Base-by-base conservation (phyloP, 495 filamentous ascomycete genomes). In the Penicillium nucicola region DNA sequence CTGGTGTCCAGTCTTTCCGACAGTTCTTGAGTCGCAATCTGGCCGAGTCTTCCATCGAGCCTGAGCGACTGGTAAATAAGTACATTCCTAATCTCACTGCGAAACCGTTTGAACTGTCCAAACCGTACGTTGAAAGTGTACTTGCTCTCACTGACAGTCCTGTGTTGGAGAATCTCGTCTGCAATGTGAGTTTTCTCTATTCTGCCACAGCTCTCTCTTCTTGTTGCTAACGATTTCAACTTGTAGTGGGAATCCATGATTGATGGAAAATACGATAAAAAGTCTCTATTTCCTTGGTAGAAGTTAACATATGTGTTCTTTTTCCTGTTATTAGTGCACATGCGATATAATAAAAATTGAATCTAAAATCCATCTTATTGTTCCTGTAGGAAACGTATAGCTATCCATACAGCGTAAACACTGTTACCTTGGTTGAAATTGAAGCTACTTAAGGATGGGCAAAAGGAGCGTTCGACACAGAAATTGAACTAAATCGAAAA, bases 71-170 rank as follows among this genome's bases (percentile, higher is more conserved):
- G 14, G 32, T 58, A 11, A 48, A 48, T n/a, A 50, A 45, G 19
- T 61, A 39, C 35, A 48, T 61, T 35, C 55, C 55, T 1, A 61
- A 61, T 34, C 23, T 61, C 3, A 55, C 32, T 18, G 58, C 37
- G 13, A 52, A 35, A 47, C 55, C 55, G 15, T 61, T 61, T 38
- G 37, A 33, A 7, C 28, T 54, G 18, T 38, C 36, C 15, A 38
- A 5, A 17, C 6, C 36, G 2, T 38, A 38, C 18, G 36, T 38
- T 14, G 15, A 38, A 38, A 11, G 36, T 10, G 36, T 38, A 10
- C 36, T 38, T 14, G 36, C 36, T 5, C 14, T 38, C n/a, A 38
- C 36, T 20, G 36, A 38, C 5, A 38, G 36, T 10, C 36, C 36
- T 14, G 36, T 38, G 8, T 20, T 38, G 36, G 36, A 38, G n/a